Evolutionary conservation across 495 filamentous ascomycete genomes (phyloP).

Genomic region (Tuber aestivum): DNA sequence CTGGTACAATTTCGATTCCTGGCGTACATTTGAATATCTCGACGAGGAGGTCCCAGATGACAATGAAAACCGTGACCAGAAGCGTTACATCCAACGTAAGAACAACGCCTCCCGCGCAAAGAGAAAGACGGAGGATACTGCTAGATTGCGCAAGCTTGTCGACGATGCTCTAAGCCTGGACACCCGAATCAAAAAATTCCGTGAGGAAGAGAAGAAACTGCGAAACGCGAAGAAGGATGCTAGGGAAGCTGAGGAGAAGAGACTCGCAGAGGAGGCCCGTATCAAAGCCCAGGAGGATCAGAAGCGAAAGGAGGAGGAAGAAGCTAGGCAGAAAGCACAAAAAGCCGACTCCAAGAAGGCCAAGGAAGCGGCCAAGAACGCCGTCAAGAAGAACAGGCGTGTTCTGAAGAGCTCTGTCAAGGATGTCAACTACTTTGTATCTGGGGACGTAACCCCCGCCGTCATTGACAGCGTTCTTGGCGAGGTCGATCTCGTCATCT

Average conservation of each 20-base stretch:
- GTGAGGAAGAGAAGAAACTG: conserved; percentile 76
- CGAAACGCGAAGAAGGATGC: conserved; percentile 91
- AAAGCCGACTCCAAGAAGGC: conserved; percentile 86
- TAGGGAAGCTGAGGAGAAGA: conserved; percentile 84
- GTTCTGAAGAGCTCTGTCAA: conserved; percentile 86
- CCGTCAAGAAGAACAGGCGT: conserved; percentile 99
- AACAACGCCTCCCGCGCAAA: conserved; percentile 95
- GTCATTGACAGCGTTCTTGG: conserved; percentile 74
- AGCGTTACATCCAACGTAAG: conserved; percentile 94
- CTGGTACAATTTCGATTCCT: conserved; percentile 99
- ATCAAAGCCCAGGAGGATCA: conserved; percentile 72
- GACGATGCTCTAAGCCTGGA: conserved; percentile 76
- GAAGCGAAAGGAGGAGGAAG: conserved; percentile 68
- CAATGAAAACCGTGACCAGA: conserved; percentile 97
- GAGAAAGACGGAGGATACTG: conserved; percentile 97
- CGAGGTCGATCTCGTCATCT: conserved; percentile 82
- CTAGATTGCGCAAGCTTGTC: conserved; percentile 77
- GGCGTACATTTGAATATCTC: conserved; percentile 94
- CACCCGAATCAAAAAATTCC: conserved; percentile 96
- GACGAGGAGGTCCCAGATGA: conserved; percentile 98
- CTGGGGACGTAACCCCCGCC: conserved; percentile 57
- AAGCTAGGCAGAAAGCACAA: conserved; percentile 75
- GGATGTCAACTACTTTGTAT: conserved; percentile 88
- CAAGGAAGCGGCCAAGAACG: conserved; percentile 95
- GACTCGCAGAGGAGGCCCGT: conserved; percentile 70